Evolutionary conservation across 805 yeast species (phyloP), one percentile per base, ranked within the genome.

Genomic region (Candida mattraensis): DNA sequence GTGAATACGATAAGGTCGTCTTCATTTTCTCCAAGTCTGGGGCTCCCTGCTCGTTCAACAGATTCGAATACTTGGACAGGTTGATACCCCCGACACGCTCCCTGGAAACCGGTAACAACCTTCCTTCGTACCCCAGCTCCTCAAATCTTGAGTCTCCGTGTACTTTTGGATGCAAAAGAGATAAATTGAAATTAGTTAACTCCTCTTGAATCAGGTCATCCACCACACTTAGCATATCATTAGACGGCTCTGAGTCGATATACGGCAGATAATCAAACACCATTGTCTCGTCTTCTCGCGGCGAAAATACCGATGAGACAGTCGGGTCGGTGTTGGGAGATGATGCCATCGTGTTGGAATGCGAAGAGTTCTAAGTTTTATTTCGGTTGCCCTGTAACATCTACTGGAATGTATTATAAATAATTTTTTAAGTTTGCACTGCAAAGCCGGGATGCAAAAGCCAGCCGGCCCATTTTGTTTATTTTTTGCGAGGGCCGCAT

Each of bases 1-100:
- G 43, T 3, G 72, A 50, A 47, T 70, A 70, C 19, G 68, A 64
- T 18, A 72, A 40, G 4, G 71, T 57, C 7, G 69, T 57, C 41
- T 63, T 60, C 45, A 66, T 40, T 17, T 52, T 43, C 17, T 43
- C 37, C 18, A 50, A 25, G 51, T 40, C 44, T 9, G 45, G 42
- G 15, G 39, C 43, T 30, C 27, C 30, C 3, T 33, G 15, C 24
- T 39, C 48, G 31, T 42, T 41, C 30, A 43, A 24, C 13, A 45
- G 37, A 20, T 43, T 45, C 20, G 50, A 42, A 34, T 48, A 48
- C 7, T 35, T 45, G 5, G 50, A 45, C 9, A 48, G 33, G 16
- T 42, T 43, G 15, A 48, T 39, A 2, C 53, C 53, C 5, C 50
- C 50, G 4, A 41, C 28, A 6, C 38, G 31, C 9, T 28, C 33